These are phyloP conservation scores for Penicillium simplicissimum DNA, from an alignment of 495 filamentous ascomycete species.

Conservation along the genomic window DNA sequence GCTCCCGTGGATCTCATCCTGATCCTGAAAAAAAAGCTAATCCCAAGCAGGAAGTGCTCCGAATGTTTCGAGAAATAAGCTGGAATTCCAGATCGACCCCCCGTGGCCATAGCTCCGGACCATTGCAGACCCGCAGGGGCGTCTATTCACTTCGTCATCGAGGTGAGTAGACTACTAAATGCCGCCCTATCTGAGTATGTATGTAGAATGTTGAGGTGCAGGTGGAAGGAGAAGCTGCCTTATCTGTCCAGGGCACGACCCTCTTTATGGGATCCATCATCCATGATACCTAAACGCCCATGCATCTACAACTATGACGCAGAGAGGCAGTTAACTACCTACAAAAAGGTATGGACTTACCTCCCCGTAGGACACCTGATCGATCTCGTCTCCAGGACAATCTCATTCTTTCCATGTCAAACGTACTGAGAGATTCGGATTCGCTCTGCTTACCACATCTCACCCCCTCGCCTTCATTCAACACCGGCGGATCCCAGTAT, in stretches of 20 bases:
- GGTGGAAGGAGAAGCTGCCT: neutral
- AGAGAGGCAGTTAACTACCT: neutral
- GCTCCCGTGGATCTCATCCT: constrained; percentile 13
- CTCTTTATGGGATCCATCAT: neutral
- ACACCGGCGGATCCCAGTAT: constrained; percentile 12
- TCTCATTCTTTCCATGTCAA: neutral
- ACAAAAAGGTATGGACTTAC: neutral
- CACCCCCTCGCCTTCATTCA: constrained; percentile 5
- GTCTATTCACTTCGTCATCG: neutral
- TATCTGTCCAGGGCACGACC: neutral
- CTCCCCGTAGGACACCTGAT: neutral
- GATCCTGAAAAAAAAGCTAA: constrained; percentile 12
- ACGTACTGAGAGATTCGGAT: neutral
- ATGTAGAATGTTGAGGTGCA: neutral
- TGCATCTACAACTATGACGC: neutral
- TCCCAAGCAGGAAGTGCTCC: constrained; percentile 3
- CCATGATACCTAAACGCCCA: too few species aligned
- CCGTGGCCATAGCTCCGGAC: constrained; percentile 19
- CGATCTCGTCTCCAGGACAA: neutral
- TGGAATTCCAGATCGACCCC: constrained; percentile 16
- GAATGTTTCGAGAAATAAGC: constrained; percentile 17
- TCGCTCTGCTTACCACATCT: neutral
- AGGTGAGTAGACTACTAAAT: too few species aligned
- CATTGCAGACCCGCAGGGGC: neutral
- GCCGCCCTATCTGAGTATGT: too few species aligned